phyloP scores from a whole-genome alignment of 371 early-diverging fungal species.

The Mortierella sp. region DNA sequence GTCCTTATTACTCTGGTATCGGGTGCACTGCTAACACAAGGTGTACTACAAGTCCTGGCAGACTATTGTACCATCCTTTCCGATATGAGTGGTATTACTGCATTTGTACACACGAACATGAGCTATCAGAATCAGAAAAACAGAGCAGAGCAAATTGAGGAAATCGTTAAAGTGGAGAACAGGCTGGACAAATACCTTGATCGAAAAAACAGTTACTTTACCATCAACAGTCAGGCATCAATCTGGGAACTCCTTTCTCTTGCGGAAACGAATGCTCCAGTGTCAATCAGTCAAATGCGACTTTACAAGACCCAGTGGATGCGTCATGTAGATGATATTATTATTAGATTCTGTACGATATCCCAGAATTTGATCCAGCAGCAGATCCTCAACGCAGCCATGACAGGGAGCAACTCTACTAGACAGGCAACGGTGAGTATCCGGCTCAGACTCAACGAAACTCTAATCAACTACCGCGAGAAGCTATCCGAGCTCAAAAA shows the following conservation, averaged over 20 bases:
- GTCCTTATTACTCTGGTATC: constrained; percentile 9
- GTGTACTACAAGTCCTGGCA: background rate
- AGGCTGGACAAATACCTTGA: constrained; percentile 4
- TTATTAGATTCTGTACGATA: no score
- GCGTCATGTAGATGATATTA: constrained; percentile 5
- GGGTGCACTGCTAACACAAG: no score
- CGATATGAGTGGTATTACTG: background rate
- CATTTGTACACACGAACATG: background rate
- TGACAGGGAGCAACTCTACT: no score
- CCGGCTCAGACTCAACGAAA: no score
- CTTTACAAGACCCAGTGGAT: constrained; percentile 17
- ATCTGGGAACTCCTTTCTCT: constrained; percentile 9
- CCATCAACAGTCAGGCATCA: constrained; percentile 4
- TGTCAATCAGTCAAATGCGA: background rate
- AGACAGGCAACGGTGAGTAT: no score
- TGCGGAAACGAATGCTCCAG: constrained; percentile 5
- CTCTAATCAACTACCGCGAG: no score
- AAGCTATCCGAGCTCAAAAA: no score
- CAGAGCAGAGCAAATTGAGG: no score
- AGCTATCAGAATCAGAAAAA: background rate
- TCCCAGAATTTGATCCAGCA: no score
- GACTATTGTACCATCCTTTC: background rate
- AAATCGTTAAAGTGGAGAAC: background rate
- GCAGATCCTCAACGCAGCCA: no score
- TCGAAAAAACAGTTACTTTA: background rate